Conservation (phyloP, 2,329 filamentous ascomycete species). For the Pyrenochaeta sp. region DNA sequence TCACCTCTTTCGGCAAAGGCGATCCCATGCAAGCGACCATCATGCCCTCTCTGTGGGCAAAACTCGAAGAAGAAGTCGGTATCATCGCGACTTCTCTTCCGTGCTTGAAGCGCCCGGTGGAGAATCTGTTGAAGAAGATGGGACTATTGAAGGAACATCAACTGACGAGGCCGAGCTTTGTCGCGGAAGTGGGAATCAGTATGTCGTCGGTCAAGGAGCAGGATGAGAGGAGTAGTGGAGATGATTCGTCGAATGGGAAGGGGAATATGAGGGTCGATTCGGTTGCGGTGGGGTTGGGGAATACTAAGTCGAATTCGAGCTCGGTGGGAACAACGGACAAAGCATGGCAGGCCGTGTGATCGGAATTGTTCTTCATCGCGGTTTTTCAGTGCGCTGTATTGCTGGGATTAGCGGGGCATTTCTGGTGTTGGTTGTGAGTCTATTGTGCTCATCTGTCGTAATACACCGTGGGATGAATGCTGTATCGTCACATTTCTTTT, state of each 20-base stretch:
- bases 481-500: not conserved
- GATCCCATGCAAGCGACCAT: conserved; percentile 38
- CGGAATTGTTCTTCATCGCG: not conserved
- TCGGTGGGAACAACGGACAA: not conserved
- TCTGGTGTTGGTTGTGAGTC: not conserved
- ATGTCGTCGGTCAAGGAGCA: conserved; percentile 10
- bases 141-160: conserved; percentile 29
- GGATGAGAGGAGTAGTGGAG: conserved; percentile 14
- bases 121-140: conserved; percentile 28
- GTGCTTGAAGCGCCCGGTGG: conserved; percentile 30
- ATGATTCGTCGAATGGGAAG: conserved; percentile 13
- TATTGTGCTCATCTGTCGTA: not conserved
- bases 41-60: conserved; percentile 33
- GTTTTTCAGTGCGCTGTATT: not conserved
- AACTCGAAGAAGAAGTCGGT: conserved; percentile 36
- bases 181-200: conserved; percentile 15
- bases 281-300: conserved; percentile 20
- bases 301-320: conserved; percentile 11
- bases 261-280: conserved; percentile 21
- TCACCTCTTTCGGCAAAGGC: conserved; percentile 29
- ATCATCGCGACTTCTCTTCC: conserved; percentile 40
- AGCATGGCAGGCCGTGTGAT: conserved; percentile 10
- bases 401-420: conserved; percentile 1
- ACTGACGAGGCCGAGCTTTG: conserved; percentile 28
- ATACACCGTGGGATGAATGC: not conserved